Base-by-base conservation (phyloP, 441 rosid genomes). In the Erysimum pusillum region DNA sequence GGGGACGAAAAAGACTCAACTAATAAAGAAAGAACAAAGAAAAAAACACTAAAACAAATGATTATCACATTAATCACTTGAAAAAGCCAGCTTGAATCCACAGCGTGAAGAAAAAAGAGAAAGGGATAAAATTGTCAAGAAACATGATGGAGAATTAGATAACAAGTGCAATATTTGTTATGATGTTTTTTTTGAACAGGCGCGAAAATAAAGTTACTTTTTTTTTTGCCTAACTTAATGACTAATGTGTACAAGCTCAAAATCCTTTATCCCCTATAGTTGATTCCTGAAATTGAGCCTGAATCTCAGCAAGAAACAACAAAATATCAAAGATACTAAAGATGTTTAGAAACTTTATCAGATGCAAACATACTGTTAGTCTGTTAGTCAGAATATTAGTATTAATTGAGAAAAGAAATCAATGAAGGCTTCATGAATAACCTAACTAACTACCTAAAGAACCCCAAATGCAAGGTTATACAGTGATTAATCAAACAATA, bases 221-320 rank as follows among this genome's bases (percentile, higher is more conserved):
- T 25, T 52, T 49, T 15, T 54, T 22, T 42, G 80, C 77, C 77
- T 59, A 59, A 76, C 76, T 76, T 45, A 54, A 22, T 25, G 28
- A 25, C 28, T 25, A 25, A 25, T 70, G 35, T 57, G 48, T 52
- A 31, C 41, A 63, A 67, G 32, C 69, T 20, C 39, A 13, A 68
- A 63, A 70, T 31, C 12, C 4, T 5, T 76, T 53, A 45, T 52
- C 38, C 14, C 60, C 64, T 73, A 49, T 25, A 42, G 59, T 36
- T 73, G 74, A 73, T 73, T 78, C 78, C 81, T 78, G 20, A 60
- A 74, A 78, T 73, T 67, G 66, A 78, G 81, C 77, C 78, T 67
- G 59, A 73, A 60, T 60, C 74, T 78, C 6, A 60, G 74, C 65
- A 67, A 58, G 6, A n/a, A 56, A 57, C 32, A 61, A 12, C 59